Base-by-base conservation (phyloP, 73 alveolate species). In the Stentor roeselii region DNA sequence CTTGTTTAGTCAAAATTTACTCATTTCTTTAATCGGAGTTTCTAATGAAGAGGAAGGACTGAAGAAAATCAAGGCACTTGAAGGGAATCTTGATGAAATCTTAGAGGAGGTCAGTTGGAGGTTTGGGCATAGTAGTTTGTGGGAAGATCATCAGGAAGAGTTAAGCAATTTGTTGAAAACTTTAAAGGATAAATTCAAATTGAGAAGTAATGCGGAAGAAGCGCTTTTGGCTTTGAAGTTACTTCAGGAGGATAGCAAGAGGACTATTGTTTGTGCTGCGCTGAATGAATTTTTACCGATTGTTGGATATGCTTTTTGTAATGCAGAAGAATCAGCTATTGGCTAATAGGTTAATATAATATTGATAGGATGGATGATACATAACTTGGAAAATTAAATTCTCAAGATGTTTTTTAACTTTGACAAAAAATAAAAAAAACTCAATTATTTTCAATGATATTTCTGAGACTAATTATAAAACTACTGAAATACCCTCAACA, bases 81-180 rank as follows among this genome's bases (percentile, higher is more conserved):
- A 67, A 32, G 42, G 0, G 27, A 2, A 67, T 30, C 37, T 67
- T 67, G 80, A 67, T 21, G 80, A 67, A n/a, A 21, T 21, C 34
- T 27, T 67, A 0, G 37, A 21, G 11, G 80, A 67, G 80, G 34
- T 67, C 21, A 21, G 37, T 30, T 67, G 80, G 80, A 67, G 80
- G 34, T 67, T 30, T 32, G 34, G 80, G 1, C 41, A 67, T 36
- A 11, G 27, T 67, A 30, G 27, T n/a, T 15, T 67, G 34, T 67
- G 37, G n/a, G 80, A 67, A 67, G 80, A 67, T 21, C 80, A 67
- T 67, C 80, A 21, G 21, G 80, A 67, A 67, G 80, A 67, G 37
- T 21, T 67, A 0, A 21, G 34, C 34, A 21, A 30, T 1, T 40
- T 67, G 21, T 21, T 67, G 11, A 32, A 30, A 34, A 32, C 80